Base-by-base conservation (phyloP, 805 yeast genomes). In the Kodamaea sagamina region DNA sequence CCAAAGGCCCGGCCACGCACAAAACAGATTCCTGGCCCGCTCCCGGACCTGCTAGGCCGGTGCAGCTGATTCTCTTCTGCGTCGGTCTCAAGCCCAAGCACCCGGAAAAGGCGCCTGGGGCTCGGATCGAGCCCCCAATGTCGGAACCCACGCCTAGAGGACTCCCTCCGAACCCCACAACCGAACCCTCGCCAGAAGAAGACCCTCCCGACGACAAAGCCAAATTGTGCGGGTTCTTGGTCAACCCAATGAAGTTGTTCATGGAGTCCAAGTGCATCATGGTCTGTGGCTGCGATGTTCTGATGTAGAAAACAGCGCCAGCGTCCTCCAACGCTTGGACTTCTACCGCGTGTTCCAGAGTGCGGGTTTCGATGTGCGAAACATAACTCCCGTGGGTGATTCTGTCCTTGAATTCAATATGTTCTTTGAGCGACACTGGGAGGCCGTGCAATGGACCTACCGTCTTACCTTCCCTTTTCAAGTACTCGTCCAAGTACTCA, bases 111-210 rank as follows among this genome's bases (percentile, higher is more conserved):
- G 86, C 86, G 26, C 85, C 82, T 3, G 89, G 89, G 5, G 72
- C 75, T 46, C 89, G 70, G 43, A 83, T 78, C 8, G 84, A 77
- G 1, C 89, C 89, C 46, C 89, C 89, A 47, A 82, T 82, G 56
- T 82, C 89, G 21, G 84, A 76, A 32, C 88, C 87, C 31, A 79
- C 67, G 13, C 85, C 89, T 32, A 82, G 50, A 1, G 81, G 75
- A n/a, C 86, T 77, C 4, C 79, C 86, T 39, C 72, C 76, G 58
- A 77, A 71, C 2, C 75, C 78, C 38, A 81, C 75, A 47, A 78
- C 58, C 0, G 84, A 80, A 47, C 87, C 85, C 59, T 82, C 88
- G 47, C 89, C 89, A 32, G 85, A 82, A 3, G 86, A 78, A 1
- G 85, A 79, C n/a, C 89, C 89, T 49, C 88, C 88, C 2, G 84